A percentile compares a stretch with the other conserved stretches of the same genome.
phyloP scores from a whole-genome alignment of 2,329 filamentous ascomycete genomes.

The Hymenoscyphus albidus region DNA sequence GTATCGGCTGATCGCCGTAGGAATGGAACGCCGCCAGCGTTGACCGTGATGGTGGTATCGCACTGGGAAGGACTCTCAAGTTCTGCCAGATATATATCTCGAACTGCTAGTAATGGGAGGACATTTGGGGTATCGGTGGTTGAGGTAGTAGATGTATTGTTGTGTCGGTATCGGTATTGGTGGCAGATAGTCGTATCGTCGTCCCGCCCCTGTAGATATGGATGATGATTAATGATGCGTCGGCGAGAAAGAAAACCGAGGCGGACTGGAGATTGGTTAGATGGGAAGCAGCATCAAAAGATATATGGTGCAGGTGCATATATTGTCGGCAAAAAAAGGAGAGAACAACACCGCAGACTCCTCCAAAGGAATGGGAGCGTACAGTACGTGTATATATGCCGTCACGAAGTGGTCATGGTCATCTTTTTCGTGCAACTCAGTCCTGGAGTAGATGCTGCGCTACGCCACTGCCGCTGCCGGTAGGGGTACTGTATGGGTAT shows the following conservation, averaged over 20 bases:
- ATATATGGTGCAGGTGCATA: too few relatives aligned
- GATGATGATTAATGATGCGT: not conserved
- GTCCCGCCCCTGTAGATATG: not conserved
- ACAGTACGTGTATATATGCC: too few relatives aligned
- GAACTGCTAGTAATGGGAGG: not conserved
- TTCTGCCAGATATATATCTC: not conserved
- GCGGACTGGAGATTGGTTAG: too few relatives aligned
- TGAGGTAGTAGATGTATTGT: not conserved
- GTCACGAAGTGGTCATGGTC: too few relatives aligned
- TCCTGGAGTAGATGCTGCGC: too few relatives aligned
- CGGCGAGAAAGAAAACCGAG: not conserved
- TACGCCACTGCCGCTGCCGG: too few relatives aligned
- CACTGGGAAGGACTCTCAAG: not conserved
- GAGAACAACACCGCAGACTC: too few relatives aligned
- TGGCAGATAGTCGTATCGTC: not conserved
- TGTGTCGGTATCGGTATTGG: not conserved
- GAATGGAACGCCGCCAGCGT: not conserved
- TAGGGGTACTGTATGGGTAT: too few relatives aligned
- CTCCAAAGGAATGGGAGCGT: too few relatives aligned
- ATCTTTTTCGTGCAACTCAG: too few relatives aligned
- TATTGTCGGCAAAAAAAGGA: too few relatives aligned
- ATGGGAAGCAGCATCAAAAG: too few relatives aligned
- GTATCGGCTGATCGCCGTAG: slow-evolving; percentile 13
- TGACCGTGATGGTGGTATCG: not conserved
- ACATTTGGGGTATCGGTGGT: not conserved